phyloP scores from a whole-genome alignment of 331 rosid species.

The Erythrophleum ivorense region DNA sequence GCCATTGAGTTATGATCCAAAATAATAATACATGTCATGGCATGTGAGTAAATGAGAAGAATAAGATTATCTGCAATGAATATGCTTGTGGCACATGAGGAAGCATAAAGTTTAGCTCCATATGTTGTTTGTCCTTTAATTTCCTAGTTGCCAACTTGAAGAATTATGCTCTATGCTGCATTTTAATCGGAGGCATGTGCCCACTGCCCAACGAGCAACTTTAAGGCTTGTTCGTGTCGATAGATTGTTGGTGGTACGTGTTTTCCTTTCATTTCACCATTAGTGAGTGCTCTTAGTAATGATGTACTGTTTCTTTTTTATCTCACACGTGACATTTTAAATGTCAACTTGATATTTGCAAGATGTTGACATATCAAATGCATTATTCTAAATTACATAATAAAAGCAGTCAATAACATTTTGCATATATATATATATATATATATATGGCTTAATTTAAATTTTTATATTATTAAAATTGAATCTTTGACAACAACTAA shows the following conservation, averaged over 20 bases:
- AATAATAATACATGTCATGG: background rate
- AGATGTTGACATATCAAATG: too few relatives aligned
- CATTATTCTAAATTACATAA: too few relatives aligned
- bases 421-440: too few relatives aligned
- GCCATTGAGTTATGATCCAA: background rate
- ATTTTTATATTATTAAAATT: too few relatives aligned
- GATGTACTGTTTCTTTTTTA: too few relatives aligned
- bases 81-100: slow-evolving; percentile 36
- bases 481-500: too few relatives aligned
- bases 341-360: too few relatives aligned
- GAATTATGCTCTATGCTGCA: background rate
- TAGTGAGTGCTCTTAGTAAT: too few relatives aligned
- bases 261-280: too few relatives aligned
- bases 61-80: slow-evolving; percentile 23
- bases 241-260: background rate
- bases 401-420: too few relatives aligned
- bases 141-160: slow-evolving; percentile 35
- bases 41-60: slow-evolving; percentile 35
- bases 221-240: background rate
- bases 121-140: background rate
- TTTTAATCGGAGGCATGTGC: slow-evolving; percentile 6
- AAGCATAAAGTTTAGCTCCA: background rate
- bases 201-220: background rate
- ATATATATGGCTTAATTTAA: too few relatives aligned
- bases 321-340: too few relatives aligned